Conservation (phyloP, 768 basidiomycete genomes). For the Boletellus ananas region DNA sequence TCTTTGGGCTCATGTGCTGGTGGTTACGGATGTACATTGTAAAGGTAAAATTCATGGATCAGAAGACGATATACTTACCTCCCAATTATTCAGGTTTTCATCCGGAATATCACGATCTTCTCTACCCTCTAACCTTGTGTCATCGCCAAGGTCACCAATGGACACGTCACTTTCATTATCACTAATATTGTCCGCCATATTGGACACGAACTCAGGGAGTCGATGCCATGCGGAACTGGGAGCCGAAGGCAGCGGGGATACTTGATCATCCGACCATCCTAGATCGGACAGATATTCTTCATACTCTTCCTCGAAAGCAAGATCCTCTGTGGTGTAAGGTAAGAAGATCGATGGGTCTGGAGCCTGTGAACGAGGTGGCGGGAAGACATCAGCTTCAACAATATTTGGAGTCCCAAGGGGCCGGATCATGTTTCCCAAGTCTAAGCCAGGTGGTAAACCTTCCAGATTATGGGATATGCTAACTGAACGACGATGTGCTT, state of each 20-base stretch:
- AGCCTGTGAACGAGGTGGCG: constrained; percentile 84
- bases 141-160: constrained; percentile 85
- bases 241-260: constrained; percentile 34
- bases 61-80: constrained; percentile 50
- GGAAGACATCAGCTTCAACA: constrained; percentile 90
- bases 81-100: constrained; percentile 93
- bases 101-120: constrained; percentile 63
- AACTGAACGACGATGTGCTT: constrained; percentile 72
- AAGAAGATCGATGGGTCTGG: constrained; percentile 81
- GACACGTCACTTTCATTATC: constrained; percentile 92
- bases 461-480: constrained; percentile 83
- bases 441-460: constrained; percentile 69
- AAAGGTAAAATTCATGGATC: background rate
- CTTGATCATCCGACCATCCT: constrained; percentile 63
- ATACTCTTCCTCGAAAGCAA: constrained; percentile 95
- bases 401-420: constrained; percentile 72
- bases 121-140: constrained; percentile 60
- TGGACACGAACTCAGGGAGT: constrained; percentile 72
- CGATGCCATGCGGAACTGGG: constrained; percentile 73
- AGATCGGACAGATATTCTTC: constrained; percentile 93
- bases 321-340: constrained; percentile 90
- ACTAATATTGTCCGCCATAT: constrained; percentile 84
- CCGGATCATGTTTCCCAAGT: constrained; percentile 69
- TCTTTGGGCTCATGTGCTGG: constrained; percentile 95
- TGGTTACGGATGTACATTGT: background rate